Evolutionary conservation across 805 yeast genomes (phyloP).

Genomic region (Hemisphaericaspora nanyangensis): DNA sequence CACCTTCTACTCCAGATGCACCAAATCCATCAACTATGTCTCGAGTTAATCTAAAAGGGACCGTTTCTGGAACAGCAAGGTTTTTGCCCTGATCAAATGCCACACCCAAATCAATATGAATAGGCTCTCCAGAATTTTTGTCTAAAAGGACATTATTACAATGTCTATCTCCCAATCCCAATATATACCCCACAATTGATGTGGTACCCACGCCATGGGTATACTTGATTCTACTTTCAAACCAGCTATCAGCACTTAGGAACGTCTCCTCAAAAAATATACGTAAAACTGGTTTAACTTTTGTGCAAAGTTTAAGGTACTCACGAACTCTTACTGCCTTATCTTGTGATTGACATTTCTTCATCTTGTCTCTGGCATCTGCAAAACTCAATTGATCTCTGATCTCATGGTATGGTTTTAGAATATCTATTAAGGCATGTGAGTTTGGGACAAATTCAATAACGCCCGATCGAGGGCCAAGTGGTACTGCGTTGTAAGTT

Average conservation of each 20-base stretch:
- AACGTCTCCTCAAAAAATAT: conserved; percentile 68
- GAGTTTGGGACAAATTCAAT: conserved; percentile 87
- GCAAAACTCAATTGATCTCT: conserved; percentile 41
- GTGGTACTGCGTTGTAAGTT: conserved; percentile 86
- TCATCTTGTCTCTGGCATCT: conserved; percentile 65
- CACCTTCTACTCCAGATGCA: conserved; percentile 76
- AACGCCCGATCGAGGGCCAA: conserved; percentile 83
- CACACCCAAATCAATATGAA: conserved; percentile 94
- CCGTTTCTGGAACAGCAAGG: conserved; percentile 84
- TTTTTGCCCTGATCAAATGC: conserved; percentile 92
- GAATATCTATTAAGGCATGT: conserved; percentile 61
- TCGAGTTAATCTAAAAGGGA: conserved; percentile 88
- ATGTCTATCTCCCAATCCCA: conserved; percentile 96
- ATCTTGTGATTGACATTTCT: conserved; percentile 46
- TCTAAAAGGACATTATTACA: conserved; percentile 88
- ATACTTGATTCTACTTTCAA: conserved; percentile 56
- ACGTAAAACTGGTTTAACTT: conserved; percentile 65
- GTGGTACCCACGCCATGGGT: conserved; percentile 77
- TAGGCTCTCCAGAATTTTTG: conserved; percentile 78
- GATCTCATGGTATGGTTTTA: conserved; percentile 58
- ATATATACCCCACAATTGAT: conserved; percentile 80
- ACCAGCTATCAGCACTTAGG: conserved; percentile 71
- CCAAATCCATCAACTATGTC: conserved; percentile 91
- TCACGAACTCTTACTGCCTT: conserved; percentile 39
- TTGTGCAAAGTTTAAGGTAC: conserved; percentile 44